Percentiles rank a stretch among this genome's conserved stretches.
phyloP scores from a whole-genome alignment of 1,139 yeast species.

The Diutina catenulata region DNA sequence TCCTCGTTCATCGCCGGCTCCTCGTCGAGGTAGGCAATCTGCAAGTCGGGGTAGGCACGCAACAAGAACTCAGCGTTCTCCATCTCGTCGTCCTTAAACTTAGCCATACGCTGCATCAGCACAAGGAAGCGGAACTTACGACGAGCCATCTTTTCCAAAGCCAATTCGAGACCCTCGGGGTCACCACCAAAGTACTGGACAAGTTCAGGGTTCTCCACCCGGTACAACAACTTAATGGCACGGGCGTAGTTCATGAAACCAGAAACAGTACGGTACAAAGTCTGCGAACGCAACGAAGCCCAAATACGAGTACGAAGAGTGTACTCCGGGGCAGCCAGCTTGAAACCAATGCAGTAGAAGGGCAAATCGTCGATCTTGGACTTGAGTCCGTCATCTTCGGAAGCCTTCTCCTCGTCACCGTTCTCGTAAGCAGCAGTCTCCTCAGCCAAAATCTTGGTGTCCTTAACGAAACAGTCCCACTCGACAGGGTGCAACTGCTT shows the following conservation, averaged over 20 bases:
- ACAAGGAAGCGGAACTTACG: conserved; percentile 96
- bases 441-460: conserved; percentile 95
- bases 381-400: conserved; percentile 59
- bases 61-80: conserved; percentile 96
- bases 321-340: conserved; percentile 98
- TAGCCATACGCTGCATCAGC: conserved; percentile 96
- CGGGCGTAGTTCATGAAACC: conserved; percentile 99
- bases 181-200: conserved; percentile 98
- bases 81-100: conserved; percentile 93
- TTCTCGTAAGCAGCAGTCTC: conserved; percentile 79
- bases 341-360: conserved; percentile 97
- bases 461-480: conserved; percentile 99
- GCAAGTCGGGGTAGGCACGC: conserved; percentile 97
- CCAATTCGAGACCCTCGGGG: conserved; percentile 90
- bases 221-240: conserved; percentile 91
- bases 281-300: conserved; percentile 98
- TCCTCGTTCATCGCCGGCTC: conserved; percentile 84
- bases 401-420: conserved; percentile 56
- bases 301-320: conserved; percentile 97
- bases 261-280: conserved; percentile 94
- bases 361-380: conserved; percentile 94
- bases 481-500: conserved; percentile 97
- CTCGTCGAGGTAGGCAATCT: conserved; percentile 96
- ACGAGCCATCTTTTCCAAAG: conserved; percentile 97
- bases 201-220: conserved; percentile 98